Percentiles rank a stretch among this genome's conserved stretches.
phyloP scores from a whole-genome alignment of 768 basidiomycete species.

The Strobilomyces dryophilus region DNA sequence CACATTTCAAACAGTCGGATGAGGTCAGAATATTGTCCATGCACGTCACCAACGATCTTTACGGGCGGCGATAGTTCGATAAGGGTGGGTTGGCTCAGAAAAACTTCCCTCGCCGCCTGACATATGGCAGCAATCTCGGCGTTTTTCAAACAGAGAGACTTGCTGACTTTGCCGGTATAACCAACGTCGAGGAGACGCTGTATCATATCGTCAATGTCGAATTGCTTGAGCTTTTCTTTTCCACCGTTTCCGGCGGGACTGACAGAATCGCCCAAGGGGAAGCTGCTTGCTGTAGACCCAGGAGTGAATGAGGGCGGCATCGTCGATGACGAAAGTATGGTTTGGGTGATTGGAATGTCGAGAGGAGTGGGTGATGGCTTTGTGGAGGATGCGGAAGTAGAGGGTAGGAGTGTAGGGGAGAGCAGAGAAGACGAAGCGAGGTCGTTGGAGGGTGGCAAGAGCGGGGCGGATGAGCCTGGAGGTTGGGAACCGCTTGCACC shows the following conservation, averaged over 20 bases:
- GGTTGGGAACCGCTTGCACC: slow-evolving; percentile 40
- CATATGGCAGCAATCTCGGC: slow-evolving; percentile 93
- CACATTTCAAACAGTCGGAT: slow-evolving; percentile 99
- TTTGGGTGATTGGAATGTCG: slow-evolving; percentile 77
- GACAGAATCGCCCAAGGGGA: slow-evolving; percentile 35
- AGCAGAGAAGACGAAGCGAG: slow-evolving; percentile 40
- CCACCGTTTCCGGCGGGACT: slow-evolving; percentile 34
- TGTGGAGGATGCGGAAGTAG: slow-evolving; percentile 13
- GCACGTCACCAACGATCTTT: slow-evolving; percentile 99
- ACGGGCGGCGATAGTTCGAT: slow-evolving; percentile 97
- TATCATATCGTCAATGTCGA: slow-evolving; percentile 99
- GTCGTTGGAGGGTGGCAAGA: slow-evolving; percentile 35
- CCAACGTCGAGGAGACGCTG: slow-evolving; percentile 93
- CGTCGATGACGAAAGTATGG: slow-evolving; percentile 75
- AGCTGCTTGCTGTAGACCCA: slow-evolving; percentile 43
- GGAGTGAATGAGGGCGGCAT: slow-evolving; percentile 46
- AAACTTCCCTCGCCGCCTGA: slow-evolving; percentile 92
- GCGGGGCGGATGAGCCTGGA: slow-evolving; percentile 29
- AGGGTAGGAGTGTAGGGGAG: slow-evolving; percentile 9
- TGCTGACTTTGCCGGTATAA: slow-evolving; percentile 97
- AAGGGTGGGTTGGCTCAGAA: slow-evolving; percentile 93
- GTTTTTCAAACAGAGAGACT: slow-evolving; percentile 93
- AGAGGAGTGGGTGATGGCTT: slow-evolving; percentile 54
- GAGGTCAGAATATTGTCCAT: slow-evolving; percentile 98
- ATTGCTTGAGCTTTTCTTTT: slow-evolving; percentile 60